A percentile compares a stretch with the other conserved stretches of the same genome.
Conservation (phyloP, 2,329 filamentous ascomycete species). For the Periconia sp. region DNA sequence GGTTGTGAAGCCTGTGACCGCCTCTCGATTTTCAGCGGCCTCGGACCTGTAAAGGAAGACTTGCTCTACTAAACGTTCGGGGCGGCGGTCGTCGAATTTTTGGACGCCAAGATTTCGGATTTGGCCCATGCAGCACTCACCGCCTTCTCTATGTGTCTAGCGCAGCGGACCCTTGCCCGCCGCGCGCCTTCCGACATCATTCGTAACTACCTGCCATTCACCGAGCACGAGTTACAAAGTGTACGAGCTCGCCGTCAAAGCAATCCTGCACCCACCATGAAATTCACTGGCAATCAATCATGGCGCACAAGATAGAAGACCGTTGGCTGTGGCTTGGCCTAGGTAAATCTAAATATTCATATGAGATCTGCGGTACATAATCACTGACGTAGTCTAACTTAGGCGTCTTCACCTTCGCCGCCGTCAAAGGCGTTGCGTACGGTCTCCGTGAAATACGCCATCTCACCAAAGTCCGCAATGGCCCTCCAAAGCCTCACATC, state of each 20-base stretch:
- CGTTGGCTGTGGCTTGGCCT: conserved; percentile 55
- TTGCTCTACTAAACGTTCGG: conserved; percentile 15
- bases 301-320: conserved; percentile 47
- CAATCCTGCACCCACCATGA: conserved; percentile 18
- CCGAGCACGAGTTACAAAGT: conserved; percentile 1
- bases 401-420: conserved; percentile 63
- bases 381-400: too few species aligned
- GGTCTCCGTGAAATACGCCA: conserved; percentile 67
- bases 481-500: conserved; percentile 56
- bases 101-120: conserved; percentile 17
- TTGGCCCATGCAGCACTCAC: conserved; percentile 7
- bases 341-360: conserved; percentile 38
- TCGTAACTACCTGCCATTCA: conserved; percentile 13
- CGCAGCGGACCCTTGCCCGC: conserved; percentile 17
- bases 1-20: neutral
- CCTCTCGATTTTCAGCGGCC: neutral
- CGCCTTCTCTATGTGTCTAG: conserved; percentile 12
- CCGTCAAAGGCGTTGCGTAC: conserved; percentile 63
- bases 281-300: conserved; percentile 30
- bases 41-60: neutral
- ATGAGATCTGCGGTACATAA: too few species aligned
- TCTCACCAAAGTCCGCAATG: conserved; percentile 70
- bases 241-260: neutral
- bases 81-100: conserved; percentile 19
- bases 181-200: conserved; percentile 23